Conservation (phyloP, 2,329 filamentous ascomycete species). For the Cryphonectria naterciae region DNA sequence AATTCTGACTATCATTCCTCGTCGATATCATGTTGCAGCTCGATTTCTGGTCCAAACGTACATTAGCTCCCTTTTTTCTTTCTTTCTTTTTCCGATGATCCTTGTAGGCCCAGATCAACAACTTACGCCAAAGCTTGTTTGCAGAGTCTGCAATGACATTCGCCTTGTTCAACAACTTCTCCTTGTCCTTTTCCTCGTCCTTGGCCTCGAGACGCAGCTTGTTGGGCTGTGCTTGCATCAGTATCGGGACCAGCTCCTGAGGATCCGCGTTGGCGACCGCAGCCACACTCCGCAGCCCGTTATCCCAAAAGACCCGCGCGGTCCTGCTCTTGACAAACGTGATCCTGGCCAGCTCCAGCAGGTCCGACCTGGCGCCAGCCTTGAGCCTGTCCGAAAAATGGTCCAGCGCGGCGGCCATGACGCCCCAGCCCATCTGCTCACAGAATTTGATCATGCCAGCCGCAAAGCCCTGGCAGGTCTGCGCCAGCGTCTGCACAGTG, state of each 20-base stretch:
- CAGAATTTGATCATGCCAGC: slow-evolving; percentile 82
- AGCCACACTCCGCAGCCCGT: slow-evolving; percentile 71
- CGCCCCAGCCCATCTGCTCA: slow-evolving; percentile 75
- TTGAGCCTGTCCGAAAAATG: slow-evolving; percentile 76
- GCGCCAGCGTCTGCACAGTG: slow-evolving; percentile 71
- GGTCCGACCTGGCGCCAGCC: slow-evolving; percentile 71
- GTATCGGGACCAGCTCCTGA: slow-evolving; percentile 69
- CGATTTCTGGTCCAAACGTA: slow-evolving; percentile 44
- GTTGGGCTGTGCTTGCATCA: slow-evolving; percentile 74
- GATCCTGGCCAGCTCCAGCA: slow-evolving; percentile 72
- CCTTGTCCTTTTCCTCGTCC: slow-evolving; percentile 63
- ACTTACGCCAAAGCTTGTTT: slow-evolving; percentile 70
- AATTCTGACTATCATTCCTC: slow-evolving; percentile 41
- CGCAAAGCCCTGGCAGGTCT: slow-evolving; percentile 78
- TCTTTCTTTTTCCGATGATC: neutral
- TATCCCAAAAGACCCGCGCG: slow-evolving; percentile 75
- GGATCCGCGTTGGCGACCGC: slow-evolving; percentile 71
- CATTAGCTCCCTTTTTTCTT: slow-evolving; percentile 23
- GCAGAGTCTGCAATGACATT: slow-evolving; percentile 70
- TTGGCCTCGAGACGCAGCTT: slow-evolving; percentile 61
- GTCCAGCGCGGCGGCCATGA: slow-evolving; percentile 72
- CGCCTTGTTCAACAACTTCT: slow-evolving; percentile 69
- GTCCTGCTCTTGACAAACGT: slow-evolving; percentile 79
- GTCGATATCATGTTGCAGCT: slow-evolving; percentile 56
- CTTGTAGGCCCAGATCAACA: slow-evolving; percentile 34